phyloP scores from a whole-genome alignment of 2,329 filamentous ascomycete genomes.

The Fusarium haematococcum region DNA sequence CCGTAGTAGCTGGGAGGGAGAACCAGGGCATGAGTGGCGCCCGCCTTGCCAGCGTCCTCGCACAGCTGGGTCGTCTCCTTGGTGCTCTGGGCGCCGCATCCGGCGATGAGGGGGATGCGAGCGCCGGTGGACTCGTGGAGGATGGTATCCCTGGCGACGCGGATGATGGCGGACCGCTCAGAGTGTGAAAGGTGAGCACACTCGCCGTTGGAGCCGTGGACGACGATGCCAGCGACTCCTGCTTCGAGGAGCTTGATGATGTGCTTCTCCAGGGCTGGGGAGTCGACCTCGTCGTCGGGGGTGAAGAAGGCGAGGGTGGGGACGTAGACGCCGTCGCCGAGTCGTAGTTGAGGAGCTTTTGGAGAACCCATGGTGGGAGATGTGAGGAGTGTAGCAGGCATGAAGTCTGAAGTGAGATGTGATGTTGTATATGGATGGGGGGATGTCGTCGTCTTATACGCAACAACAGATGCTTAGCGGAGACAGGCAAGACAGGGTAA shows the following conservation, averaged over 20 bases:
- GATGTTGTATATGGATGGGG: background rate
- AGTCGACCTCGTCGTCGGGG: conserved; percentile 49
- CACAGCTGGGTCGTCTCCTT: conserved; percentile 79
- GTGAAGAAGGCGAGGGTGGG: conserved; percentile 54
- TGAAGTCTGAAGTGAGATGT: conserved; percentile 7
- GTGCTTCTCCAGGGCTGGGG: conserved; percentile 48
- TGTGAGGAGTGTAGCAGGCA: conserved; percentile 42
- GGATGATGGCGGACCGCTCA: conserved; percentile 76
- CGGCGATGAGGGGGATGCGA: conserved; percentile 71
- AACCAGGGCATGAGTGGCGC: conserved; percentile 81
- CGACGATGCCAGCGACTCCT: conserved; percentile 80
- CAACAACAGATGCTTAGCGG: conserved; percentile 1
- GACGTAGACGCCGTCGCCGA: conserved; percentile 51
- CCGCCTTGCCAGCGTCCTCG: conserved; percentile 74
- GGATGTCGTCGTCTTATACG: conserved; percentile 24
- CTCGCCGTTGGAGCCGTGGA: conserved; percentile 87
- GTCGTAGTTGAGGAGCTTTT: conserved; percentile 41
- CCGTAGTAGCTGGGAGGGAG: conserved; percentile 84
- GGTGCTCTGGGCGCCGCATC: conserved; percentile 80
- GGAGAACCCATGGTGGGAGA: conserved; percentile 42
- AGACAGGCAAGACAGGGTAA: conserved; percentile 8
- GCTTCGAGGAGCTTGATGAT: conserved; percentile 66
- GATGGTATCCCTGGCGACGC: conserved; percentile 60
- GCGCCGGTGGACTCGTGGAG: conserved; percentile 39
- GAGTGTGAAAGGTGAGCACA: conserved; percentile 80